Base-by-base conservation (phyloP, 2,329 filamentous ascomycete genomes). In the Aspergillus alliaceus region DNA sequence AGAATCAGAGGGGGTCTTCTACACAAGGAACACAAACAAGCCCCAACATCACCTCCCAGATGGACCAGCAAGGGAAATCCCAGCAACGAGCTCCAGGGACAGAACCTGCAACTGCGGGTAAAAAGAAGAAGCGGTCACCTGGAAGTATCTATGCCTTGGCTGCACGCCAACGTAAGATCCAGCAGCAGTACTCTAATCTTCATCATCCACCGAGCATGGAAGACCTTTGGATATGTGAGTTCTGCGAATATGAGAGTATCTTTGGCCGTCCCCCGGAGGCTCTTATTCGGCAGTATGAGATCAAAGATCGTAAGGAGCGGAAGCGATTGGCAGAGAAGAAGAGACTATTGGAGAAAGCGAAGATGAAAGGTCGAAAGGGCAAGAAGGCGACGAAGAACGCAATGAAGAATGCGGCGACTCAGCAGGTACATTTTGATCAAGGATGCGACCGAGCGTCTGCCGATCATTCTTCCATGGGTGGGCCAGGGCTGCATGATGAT, bases 191-290 rank as follows among this genome's bases (percentile, higher is more conserved):
- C 62, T 83, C 85, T 56, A 96, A 95, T 72, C 86, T 85, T 60
- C 86, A 90, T 66, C 87, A 90, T 67, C 89, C 90, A 1, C 89
- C 90, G 0, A 79, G 76, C 18, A 72, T 79, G 1, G 89, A 91
- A 63, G 90, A 96, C 59, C 84, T 92, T 51, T 98, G 93, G 90
- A 92, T 98, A 47, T 99, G 95, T 76, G 91, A 97, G 69, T 98
- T 98, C 72, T 99, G 95, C 79, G 95, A 99, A 74, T 99, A 97
- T 71, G 93, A 98, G 75, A 86, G 86, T 52, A 97, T 99, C 50
- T 98, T 96, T 72, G 93, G 93, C n/a, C 83, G 83, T 52, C 90
- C 90, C 2, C 95, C 95, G 0, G 84, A 86, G 66, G 91, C 91
- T 50, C 78, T 99, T 54, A 96, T 98, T 61, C 86, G 90, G 39